Evolutionary conservation across 371 early-diverging fungal genomes (phyloP), one percentile per base, ranked within the genome.

Genomic region (Massospora cicadina): DNA sequence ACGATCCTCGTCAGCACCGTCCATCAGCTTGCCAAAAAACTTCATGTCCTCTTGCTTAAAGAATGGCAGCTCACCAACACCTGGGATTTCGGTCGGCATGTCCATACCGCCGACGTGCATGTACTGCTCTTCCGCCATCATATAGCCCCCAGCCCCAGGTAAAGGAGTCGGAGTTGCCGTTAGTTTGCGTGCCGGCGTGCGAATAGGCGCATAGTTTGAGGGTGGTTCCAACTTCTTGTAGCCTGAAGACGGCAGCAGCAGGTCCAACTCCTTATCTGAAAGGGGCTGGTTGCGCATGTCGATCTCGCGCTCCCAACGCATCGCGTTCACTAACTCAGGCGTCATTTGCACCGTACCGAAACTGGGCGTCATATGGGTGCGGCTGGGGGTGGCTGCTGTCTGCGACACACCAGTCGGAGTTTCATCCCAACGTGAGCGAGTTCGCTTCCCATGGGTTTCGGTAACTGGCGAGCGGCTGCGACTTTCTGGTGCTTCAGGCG

Each of bases 11-110:
- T 88, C 88, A 61, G 85, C 78, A 28, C 89, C 87, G 33, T 90
- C 90, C 56, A 95, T 69, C 43, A 98, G 73, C 71, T 88, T 91
- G 55, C 92, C 94, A 74, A 98, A 98, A 68, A 89, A 88, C 73
- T 96, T 91, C 88, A 91, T 86, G 74, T 98, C 98, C 68, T 94
- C 97, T 55, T 86, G 88, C 74, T 93, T 95, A 76, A 98, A 90
- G 69, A 89, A 89, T 2, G 95, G 91, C n/a, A 98, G 78, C 12
- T 81, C 78, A 0, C 86, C 91, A 12, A 93, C 84, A 29, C 95
- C 96, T 24, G 94, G 90, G 57, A 93, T 87, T 65, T 93, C 93
- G 13, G 82, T 81, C 1, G 89, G 88, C 5, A 90, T 68, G 56
- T 90, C 94, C 12, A 13, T 57, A 26, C 33, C 62, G 5, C 23